phyloP scores from a whole-genome alignment of 495 filamentous ascomycete species.

The Podospora australis region DNA sequence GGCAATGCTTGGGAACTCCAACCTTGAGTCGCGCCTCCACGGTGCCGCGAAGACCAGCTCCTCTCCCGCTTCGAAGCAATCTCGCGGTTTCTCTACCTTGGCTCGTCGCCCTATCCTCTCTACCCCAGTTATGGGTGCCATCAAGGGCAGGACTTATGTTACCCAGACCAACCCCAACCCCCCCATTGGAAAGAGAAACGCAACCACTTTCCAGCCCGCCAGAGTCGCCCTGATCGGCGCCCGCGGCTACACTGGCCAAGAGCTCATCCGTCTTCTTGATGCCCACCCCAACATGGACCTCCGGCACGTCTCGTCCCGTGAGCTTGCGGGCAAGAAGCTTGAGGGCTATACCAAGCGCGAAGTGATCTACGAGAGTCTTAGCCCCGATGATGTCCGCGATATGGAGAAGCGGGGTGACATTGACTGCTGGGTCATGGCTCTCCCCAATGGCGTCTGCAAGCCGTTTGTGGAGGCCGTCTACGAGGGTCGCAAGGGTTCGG shows the following conservation, averaged over 20 bases:
- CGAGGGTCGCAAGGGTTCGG: slow-evolving; percentile 50
- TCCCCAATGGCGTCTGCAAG: slow-evolving; percentile 95
- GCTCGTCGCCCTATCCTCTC: slow-evolving; percentile 32
- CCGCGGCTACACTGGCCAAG: slow-evolving; percentile 92
- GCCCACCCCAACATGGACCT: slow-evolving; percentile 92
- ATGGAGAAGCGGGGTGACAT: slow-evolving; percentile 91
- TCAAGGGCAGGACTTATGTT: slow-evolving; percentile 47
- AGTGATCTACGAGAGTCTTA: slow-evolving; percentile 88
- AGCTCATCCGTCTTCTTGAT: slow-evolving; percentile 83
- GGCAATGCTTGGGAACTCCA: slow-evolving; percentile 85
- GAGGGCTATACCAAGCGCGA: slow-evolving; percentile 91
- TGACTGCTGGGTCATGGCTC: slow-evolving; percentile 97
- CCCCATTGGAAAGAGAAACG: slow-evolving; percentile 89
- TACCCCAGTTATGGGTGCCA: slow-evolving; percentile 10
- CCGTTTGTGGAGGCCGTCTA: slow-evolving; percentile 91
- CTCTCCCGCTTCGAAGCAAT: slow-evolving; percentile 49
- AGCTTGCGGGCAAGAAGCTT: slow-evolving; percentile 83
- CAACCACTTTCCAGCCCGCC: slow-evolving; percentile 71
- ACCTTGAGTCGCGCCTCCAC: slow-evolving; percentile 77
- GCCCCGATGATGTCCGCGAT: slow-evolving; percentile 78
- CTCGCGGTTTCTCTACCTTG: slow-evolving; percentile 57
- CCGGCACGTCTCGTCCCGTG: slow-evolving; percentile 87
- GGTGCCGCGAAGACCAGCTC: slow-evolving; percentile 59
- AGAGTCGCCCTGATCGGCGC: slow-evolving; percentile 90
- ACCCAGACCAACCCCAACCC: slow-evolving; percentile 93